phyloP scores from a whole-genome alignment of 2,329 filamentous ascomycete species.

The Apiospora phragmitis region DNA sequence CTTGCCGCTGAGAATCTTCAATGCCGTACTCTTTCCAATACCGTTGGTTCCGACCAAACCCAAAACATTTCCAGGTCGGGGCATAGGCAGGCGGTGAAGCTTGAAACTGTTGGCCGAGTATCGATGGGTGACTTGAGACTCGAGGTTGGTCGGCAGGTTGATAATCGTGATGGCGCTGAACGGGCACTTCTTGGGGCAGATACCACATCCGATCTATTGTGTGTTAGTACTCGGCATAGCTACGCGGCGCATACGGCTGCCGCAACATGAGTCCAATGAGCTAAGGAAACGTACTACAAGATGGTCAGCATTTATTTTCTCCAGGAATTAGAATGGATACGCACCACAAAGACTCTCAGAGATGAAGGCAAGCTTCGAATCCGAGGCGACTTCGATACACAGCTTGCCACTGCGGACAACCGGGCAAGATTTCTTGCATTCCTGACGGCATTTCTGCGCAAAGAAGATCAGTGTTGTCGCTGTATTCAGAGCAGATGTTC shows the following conservation, averaged over 20 bases:
- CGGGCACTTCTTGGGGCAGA: slow-evolving; percentile 98
- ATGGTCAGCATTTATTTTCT: background rate
- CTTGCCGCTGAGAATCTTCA: slow-evolving; percentile 98
- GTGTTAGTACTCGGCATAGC: background rate
- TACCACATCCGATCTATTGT: slow-evolving; percentile 77
- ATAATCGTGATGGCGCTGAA: slow-evolving; percentile 99
- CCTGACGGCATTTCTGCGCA: slow-evolving; percentile 91
- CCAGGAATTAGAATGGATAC: background rate
- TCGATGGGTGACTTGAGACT: slow-evolving; percentile 95
- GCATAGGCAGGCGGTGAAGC: slow-evolving; percentile 94
- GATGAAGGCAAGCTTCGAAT: slow-evolving; percentile 96
- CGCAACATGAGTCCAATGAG: background rate
- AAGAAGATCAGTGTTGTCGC: slow-evolving; percentile 18
- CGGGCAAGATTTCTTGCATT: slow-evolving; percentile 98
- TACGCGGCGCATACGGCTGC: background rate
- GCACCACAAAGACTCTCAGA: slow-evolving; percentile 78
- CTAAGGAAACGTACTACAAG: slow-evolving; percentile 5
- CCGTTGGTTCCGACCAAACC: slow-evolving; percentile 98
- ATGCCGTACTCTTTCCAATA: slow-evolving; percentile 99
- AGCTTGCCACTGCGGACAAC: slow-evolving; percentile 97
- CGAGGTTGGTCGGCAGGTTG: slow-evolving; percentile 99
- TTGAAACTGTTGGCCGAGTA: slow-evolving; percentile 99
- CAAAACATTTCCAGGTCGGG: slow-evolving; percentile 90
- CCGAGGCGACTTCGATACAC: slow-evolving; percentile 88
- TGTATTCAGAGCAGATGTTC: background rate